Evolutionary conservation across 768 basidiomycete genomes (phyloP).

Genomic region (Mycena alexandri): DNA sequence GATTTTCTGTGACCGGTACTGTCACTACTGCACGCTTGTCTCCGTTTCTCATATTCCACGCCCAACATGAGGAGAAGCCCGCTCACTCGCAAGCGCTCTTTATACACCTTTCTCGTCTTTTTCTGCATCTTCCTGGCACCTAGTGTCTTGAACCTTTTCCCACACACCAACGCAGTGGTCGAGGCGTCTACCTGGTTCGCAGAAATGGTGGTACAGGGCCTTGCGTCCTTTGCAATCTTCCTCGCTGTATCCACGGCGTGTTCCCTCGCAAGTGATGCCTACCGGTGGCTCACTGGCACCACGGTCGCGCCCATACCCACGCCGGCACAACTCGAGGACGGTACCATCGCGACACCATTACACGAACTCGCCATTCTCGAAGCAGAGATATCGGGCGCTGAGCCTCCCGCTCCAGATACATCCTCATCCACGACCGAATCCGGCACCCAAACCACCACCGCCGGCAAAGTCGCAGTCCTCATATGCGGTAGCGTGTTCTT

Average conservation of each 20-base stretch:
- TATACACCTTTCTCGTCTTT: neutral
- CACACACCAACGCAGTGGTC: neutral
- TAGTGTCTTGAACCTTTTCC: neutral
- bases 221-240: neutral
- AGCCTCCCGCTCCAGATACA: neutral
- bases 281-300: constrained; percentile 13
- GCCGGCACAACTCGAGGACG: constrained; percentile 15
- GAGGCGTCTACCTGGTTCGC: neutral
- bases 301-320: neutral
- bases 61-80: neutral
- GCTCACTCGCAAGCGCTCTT: neutral
- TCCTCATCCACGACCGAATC: neutral
- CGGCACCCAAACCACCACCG: neutral
- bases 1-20: too few relatives aligned
- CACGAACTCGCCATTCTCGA: constrained; percentile 2
- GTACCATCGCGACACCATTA: neutral
- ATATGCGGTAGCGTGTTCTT: neutral
- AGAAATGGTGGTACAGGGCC: constrained; percentile 3
- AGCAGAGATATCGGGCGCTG: neutral
- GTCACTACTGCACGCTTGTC: too few relatives aligned
- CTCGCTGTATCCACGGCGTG: neutral
- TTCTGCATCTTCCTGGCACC: constrained; percentile 7
- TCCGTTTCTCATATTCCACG: too few relatives aligned
- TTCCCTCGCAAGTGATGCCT: neutral
- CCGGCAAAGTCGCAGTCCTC: neutral